Conservation (phyloP, 257 asterid genomes). For the Ilex asprella region DNA sequence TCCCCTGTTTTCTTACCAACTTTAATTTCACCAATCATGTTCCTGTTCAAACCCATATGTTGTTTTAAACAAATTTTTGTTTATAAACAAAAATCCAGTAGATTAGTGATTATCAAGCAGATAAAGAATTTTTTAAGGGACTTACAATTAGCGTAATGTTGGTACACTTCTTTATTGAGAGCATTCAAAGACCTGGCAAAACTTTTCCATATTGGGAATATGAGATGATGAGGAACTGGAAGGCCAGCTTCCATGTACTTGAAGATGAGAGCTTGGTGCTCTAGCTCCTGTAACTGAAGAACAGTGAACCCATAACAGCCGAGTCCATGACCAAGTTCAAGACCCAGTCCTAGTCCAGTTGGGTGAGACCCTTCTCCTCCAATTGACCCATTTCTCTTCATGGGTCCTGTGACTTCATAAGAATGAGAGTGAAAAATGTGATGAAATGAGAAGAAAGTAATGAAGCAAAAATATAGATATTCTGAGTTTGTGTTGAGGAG, state of each 20-base stretch:
- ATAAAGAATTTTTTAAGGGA: too few relatives aligned
- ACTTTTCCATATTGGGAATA: conserved; percentile 21
- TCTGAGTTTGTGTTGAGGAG: not conserved
- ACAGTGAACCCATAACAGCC: conserved; percentile 10
- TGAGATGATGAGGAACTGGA: conserved; percentile 19
- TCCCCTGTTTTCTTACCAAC: too few relatives aligned
- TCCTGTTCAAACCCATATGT: not conserved
- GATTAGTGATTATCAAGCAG: too few relatives aligned
- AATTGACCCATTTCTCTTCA: not conserved
- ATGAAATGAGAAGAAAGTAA: too few relatives aligned
- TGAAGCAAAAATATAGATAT: not conserved
- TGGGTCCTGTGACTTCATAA: not conserved
- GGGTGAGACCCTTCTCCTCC: not conserved
- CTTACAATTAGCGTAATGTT: conserved; percentile 8
- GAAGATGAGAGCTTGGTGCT: conserved; percentile 19
- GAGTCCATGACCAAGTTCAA: not conserved
- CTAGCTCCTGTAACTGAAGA: conserved; percentile 16
- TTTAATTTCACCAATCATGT: too few relatives aligned
- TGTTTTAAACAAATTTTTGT: too few relatives aligned
- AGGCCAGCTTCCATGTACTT: conserved; percentile 17
- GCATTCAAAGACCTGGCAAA: not conserved
- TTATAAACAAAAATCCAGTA: too few relatives aligned
- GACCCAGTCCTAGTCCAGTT: not conserved
- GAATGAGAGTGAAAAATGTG: not conserved
- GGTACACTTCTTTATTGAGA: not conserved